A percentile compares a stretch with the other conserved stretches of the same genome.
Conservation (phyloP, 345 rosid genomes). For the Microthlaspi erraticum region DNA sequence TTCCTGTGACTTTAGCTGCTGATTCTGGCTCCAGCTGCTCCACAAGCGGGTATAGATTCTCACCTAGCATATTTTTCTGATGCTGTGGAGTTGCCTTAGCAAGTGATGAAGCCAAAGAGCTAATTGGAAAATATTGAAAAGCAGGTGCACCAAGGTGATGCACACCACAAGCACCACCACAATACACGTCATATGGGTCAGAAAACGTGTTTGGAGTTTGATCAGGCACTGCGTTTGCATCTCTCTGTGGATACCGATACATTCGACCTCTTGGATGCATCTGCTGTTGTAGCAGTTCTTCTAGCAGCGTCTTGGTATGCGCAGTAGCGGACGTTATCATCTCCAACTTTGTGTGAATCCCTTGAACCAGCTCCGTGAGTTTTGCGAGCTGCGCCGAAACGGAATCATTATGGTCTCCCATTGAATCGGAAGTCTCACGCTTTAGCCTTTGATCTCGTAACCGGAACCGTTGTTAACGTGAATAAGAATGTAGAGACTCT, state of each 20-base stretch:
- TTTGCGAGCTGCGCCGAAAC: too few species aligned
- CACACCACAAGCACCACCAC: constrained; percentile 46
- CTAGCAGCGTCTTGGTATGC: constrained; percentile 46
- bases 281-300: too few species aligned
- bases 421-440: too few species aligned
- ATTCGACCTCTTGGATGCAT: constrained; percentile 85
- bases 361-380: too few species aligned
- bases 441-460: too few species aligned
- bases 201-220: constrained; percentile 70
- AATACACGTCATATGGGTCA: constrained; percentile 74
- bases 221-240: constrained; percentile 67
- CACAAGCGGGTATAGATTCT: constrained; percentile 66
- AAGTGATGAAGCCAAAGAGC: constrained; percentile 83
- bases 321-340: too few species aligned
- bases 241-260: constrained; percentile 72
- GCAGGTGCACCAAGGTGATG: constrained; percentile 63
- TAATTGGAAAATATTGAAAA: constrained; percentile 76
- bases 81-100: constrained; percentile 87
- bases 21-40: too few species aligned
- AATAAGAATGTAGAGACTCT: too few species aligned
- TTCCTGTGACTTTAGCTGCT: constrained; percentile 61
- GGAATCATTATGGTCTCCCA: too few species aligned
- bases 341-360: too few species aligned
- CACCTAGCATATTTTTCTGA: constrained; percentile 84
- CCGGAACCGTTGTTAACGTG: too few species aligned